Percentiles rank a stretch among this genome's conserved stretches.
Conservation (phyloP, 176 grass and related monocot species). For the Neostapfia colusana region DNA sequence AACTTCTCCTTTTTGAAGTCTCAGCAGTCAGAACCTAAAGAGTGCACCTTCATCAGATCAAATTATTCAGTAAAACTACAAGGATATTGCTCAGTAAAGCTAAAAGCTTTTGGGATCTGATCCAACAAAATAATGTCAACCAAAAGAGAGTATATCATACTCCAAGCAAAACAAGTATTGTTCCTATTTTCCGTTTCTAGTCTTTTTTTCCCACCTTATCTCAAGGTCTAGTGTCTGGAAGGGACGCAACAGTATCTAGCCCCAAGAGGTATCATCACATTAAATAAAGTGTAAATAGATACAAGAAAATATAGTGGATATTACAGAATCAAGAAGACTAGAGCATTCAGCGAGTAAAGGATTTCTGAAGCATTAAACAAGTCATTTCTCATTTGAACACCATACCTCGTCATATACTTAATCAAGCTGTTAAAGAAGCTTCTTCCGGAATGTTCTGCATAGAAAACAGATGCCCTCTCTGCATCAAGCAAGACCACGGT, state of each 20-base stretch:
- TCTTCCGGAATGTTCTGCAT: constrained; percentile 71
- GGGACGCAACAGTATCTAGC: neutral
- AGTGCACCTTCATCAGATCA: neutral
- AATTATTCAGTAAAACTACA: neutral
- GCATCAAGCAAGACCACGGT: constrained; percentile 46
- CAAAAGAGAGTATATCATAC: neutral
- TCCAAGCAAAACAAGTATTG: constrained; percentile 12
- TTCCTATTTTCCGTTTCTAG: neutral
- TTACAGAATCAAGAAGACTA: neutral
- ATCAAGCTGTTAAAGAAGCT: constrained; percentile 81
- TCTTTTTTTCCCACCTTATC: no score
- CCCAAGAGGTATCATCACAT: neutral
- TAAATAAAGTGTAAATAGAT: neutral
- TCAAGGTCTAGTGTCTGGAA: neutral
- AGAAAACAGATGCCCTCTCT: constrained; percentile 62
- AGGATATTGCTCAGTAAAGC: neutral
- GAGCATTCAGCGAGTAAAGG: neutral
- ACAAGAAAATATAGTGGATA: neutral
- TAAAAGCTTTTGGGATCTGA: neutral
- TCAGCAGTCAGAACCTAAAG: neutral
- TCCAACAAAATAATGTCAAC: neutral
- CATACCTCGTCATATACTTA: constrained; percentile 83
- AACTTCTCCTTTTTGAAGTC: neutral
- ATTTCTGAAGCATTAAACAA: neutral
- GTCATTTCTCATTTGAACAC: neutral